Evolutionary conservation across 2,329 filamentous ascomycete genomes (phyloP).

Genomic region (Pseudogymnoascus pannorum): DNA sequence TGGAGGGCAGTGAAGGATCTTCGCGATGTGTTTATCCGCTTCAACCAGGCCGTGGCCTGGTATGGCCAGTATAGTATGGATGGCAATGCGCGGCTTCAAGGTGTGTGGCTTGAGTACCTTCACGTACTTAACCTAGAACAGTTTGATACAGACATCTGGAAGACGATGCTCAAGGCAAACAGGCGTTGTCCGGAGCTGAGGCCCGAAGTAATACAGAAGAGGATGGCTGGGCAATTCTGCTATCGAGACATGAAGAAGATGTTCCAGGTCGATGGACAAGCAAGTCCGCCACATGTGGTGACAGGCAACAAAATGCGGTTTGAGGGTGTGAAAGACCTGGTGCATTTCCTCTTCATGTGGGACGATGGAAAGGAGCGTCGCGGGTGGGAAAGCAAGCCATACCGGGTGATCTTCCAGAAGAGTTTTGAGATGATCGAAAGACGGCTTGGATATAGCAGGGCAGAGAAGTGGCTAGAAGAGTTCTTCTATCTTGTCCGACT

Average conservation of each 20-base stretch:
- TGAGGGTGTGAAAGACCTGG: not conserved
- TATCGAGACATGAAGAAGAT: not conserved
- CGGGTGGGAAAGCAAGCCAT: not conserved
- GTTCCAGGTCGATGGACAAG: not conserved
- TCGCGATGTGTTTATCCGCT: not conserved
- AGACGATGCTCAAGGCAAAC: not conserved
- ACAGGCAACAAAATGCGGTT: not conserved
- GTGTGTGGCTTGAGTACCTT: not conserved
- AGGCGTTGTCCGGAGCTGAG: not conserved
- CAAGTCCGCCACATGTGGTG: not conserved
- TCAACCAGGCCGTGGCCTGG: not conserved
- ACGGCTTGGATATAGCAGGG: not conserved
- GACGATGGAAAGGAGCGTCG: not conserved
- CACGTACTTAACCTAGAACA: not conserved
- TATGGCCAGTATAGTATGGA: not conserved
- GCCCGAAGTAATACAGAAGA: not conserved
- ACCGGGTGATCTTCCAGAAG: not conserved
- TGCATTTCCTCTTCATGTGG: not conserved
- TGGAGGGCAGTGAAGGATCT: not conserved
- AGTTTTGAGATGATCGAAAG: not conserved
- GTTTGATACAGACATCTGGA: not conserved
- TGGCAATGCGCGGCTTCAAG: not conserved
- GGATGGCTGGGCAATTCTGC: not conserved
- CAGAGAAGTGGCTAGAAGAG: not conserved
- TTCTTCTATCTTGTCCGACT: not conserved